Evolutionary conservation across 331 rosid species (phyloP), one percentile per base, ranked within the genome.

Genomic region (Quercus lobata): DNA sequence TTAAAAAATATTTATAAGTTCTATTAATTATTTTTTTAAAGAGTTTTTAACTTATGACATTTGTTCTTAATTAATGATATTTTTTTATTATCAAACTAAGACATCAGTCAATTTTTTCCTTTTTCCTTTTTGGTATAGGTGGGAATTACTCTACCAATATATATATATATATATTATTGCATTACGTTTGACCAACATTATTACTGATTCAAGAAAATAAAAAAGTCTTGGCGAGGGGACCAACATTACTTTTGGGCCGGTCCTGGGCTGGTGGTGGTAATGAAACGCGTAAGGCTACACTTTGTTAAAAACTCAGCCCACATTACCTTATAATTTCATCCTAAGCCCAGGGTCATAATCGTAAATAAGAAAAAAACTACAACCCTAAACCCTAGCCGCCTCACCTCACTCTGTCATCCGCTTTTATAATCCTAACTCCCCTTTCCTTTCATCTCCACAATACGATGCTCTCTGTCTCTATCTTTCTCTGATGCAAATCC

Each of bases 341-440:
- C 18, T 18, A 69, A 69, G 8, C 44, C 21, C 4, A 27, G 71
- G 69, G 49, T 10, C 12, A 61, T 24, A 44, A 3, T 21, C 61
- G 60, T 61, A 60, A 61, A 70, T 35, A 58, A 52, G 7, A 46
- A 34, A 2, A 5, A 30, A 0, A 17, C 0, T 10, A 10, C 37
- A 76, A 61, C 84, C 82, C 86, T 74, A 80, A 68, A 61, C 71
- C 75, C 74, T 75, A 12, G 73, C 52, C 77, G 30, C 25, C 53
- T 2, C 5, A 2, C 12, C 46, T 0, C 1, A 1, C 53, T 1
- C 29, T 3, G 27, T 55, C 19, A 6, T 27, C 0, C 22, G 19
- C 71, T 66, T 79, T 52, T 82, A 85, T 41, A 76, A 37, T 15
- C 74, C 25, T 5, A 14, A 11, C 14, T 15, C 1, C 16, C 52